phyloP scores from a whole-genome alignment of 164 flowering plant species.

The Aristolochia californica region DNA sequence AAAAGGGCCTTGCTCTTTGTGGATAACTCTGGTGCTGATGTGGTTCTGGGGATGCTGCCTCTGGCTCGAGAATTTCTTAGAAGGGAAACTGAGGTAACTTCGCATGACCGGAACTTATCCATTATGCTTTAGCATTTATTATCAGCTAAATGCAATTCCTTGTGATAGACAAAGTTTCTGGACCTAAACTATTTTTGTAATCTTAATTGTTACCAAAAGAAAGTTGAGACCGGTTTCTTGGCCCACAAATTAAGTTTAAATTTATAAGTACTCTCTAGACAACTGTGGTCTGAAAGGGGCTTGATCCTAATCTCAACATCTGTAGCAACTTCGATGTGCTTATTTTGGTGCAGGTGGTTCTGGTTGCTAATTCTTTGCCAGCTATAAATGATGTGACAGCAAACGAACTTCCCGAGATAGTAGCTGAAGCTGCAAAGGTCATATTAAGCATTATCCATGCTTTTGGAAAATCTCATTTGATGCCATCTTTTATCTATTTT shows the following conservation, averaged over 20 bases:
- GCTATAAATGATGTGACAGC: constrained; percentile 96
- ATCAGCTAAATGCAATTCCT: no score
- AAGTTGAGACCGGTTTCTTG: not conserved
- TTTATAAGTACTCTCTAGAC: no score
- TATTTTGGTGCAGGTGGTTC: constrained; percentile 61
- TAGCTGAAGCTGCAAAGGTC: constrained; percentile 99
- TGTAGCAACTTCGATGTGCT: not conserved
- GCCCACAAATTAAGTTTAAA: no score
- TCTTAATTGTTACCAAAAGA: not conserved
- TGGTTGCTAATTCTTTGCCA: constrained; percentile 95
- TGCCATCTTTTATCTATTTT: no score
- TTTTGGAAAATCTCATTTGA: no score
- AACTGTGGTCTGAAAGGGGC: no score
- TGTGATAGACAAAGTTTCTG: no score
- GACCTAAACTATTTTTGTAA: no score
- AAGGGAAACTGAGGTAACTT: constrained; percentile 87
- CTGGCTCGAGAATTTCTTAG: constrained; percentile 92
- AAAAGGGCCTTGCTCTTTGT: constrained; percentile 95
- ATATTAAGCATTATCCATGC: not conserved
- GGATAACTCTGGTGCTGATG: constrained; percentile 95
- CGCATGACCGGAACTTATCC: no score
- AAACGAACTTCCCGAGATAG: constrained; percentile 93
- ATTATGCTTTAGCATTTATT: no score
- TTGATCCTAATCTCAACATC: no score
- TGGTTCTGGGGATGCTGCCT: constrained; percentile 97